Evolutionary conservation across 2,329 filamentous ascomycete species (phyloP).

Genomic region (Coniochaeta sp.): DNA sequence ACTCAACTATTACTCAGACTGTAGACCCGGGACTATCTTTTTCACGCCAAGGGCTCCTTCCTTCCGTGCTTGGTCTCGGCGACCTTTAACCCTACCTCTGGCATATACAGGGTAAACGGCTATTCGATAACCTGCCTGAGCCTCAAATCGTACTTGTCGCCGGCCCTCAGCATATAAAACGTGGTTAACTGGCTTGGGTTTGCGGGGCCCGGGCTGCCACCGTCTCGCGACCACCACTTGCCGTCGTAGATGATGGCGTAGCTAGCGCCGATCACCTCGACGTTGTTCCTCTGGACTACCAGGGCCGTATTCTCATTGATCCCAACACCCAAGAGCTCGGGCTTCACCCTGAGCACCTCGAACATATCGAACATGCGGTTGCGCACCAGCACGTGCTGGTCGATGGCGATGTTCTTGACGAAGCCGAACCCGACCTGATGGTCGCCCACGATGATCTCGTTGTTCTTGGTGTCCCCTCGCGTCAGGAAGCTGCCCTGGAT

Average conservation of each 20-base stretch:
- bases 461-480: slow-evolving; percentile 21
- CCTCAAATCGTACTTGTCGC: too few species aligned
- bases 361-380: slow-evolving; percentile 24
- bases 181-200: too few species aligned
- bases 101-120: too few species aligned
- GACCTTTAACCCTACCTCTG: too few species aligned
- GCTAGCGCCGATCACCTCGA: slow-evolving; percentile 19
- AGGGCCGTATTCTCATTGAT: slow-evolving; percentile 25
- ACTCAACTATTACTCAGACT: too few species aligned
- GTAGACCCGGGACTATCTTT: too few species aligned
- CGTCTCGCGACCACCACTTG: slow-evolving; percentile 22
- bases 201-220: slow-evolving; percentile 6
- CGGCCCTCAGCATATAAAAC: too few species aligned
- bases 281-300: slow-evolving; percentile 19
- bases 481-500: slow-evolving; percentile 24
- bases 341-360: slow-evolving; percentile 20
- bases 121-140: too few species aligned
- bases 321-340: slow-evolving; percentile 21
- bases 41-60: too few species aligned
- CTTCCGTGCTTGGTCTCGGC: too few species aligned
- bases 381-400: slow-evolving; percentile 24
- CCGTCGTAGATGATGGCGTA: slow-evolving; percentile 24
- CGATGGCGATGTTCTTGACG: slow-evolving; percentile 19
- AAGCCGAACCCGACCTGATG: slow-evolving; percentile 24
- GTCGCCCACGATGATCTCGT: slow-evolving; percentile 22